Evolutionary conservation across 2,329 filamentous ascomycete species (phyloP), one percentile per base, ranked within the genome.

Genomic region (Penicillium sp.): DNA sequence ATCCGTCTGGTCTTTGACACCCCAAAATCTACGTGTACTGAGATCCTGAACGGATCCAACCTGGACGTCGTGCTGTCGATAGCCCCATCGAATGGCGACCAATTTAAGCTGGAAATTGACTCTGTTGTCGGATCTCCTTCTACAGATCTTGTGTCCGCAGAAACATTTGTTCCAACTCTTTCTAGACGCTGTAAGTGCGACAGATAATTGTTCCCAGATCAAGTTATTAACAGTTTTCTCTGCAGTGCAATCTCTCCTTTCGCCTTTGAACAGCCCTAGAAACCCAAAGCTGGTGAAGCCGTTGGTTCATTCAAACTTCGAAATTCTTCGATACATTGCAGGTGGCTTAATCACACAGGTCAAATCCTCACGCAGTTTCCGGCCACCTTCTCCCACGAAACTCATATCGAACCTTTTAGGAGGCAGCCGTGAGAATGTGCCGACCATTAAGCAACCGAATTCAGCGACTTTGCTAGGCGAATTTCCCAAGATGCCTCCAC

Each of bases 361-460:
- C 74, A 85, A 87, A 12, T 74, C 71, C 28, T 72, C 76, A 40
- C 85, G 85, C 58, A 88, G 88, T 0, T 91, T 91, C 72, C 84
- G 94, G 10, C 88, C 88, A 4, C 86, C 89, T n/a, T 97, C 93
- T 0, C 93, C 94, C 0, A 91, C 96, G 53, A 98, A 97, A 75
- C 84, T 97, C 72, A 82, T 98, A 17, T 96, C 93, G 0, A 96
- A 86, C 72, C 86, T 97, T 58, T 87, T 96, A 70, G 86, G 87
- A 37, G 86, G 87, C 26, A 85, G 84, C 59, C 75, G 77, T 61
- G 76, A 78, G 8, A 69, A 70, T 35, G 70, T 74, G 22, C 65
- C 76, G 7, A 69, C 70, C 1, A 66, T 71, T n/a, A 80, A 77
- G 63, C 65, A 71, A 24, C 74, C 77, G 37, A 73, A 70, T 6